Base-by-base conservation (phyloP, 345 rosid species). In the Lumnitzera racemosa region DNA sequence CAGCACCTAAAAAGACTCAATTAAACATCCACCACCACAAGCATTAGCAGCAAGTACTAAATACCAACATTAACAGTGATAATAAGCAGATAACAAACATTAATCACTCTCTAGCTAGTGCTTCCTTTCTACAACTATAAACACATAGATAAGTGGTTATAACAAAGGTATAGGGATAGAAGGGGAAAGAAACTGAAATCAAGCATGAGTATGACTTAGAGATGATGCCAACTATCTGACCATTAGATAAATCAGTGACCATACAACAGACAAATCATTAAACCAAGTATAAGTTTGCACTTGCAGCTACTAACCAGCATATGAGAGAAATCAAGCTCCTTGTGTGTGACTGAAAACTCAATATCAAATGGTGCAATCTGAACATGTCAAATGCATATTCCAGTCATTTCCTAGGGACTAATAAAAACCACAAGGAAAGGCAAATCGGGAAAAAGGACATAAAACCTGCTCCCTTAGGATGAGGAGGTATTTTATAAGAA, bases 241-340 rank as follows among this genome's bases (percentile, higher is more conserved):
- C 43, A 36, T 5, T 36, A 4, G 11, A 7, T 36, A 36, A 36
- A 9, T 36, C 43, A 9, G 29, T 53, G 56, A 14, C 14, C 24
- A 20, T 3, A 23, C 24, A 53, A 53, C 23, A 53, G 29, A 53
- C 24, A 25, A 23, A 31, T 4, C 14, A 20, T 1, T 53, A 31
- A 23, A 53, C 31, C 23, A 53, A 13, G 23, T 24, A 46, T 49
- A 16, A 24, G 61, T 53, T 25, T 57, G 53, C 43, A 58, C 31
- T 13, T 11, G 58, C 64, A 59, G 23, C 66, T 72, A 81, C 98
- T 82, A 69, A 92, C 97, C 99, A 94, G 84, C 62, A 90, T 68
- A 74, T 94, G 96, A 51, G 99, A 86, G 85, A 94, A 94, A 76
- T 94, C 99, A 51, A 94, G 96, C 71, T 92, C 99, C 84, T 94